Evolutionary conservation across 2,329 filamentous ascomycete genomes (phyloP), one percentile per base, ranked within the genome.

Genomic region (Pochonia chlamydosporia): DNA sequence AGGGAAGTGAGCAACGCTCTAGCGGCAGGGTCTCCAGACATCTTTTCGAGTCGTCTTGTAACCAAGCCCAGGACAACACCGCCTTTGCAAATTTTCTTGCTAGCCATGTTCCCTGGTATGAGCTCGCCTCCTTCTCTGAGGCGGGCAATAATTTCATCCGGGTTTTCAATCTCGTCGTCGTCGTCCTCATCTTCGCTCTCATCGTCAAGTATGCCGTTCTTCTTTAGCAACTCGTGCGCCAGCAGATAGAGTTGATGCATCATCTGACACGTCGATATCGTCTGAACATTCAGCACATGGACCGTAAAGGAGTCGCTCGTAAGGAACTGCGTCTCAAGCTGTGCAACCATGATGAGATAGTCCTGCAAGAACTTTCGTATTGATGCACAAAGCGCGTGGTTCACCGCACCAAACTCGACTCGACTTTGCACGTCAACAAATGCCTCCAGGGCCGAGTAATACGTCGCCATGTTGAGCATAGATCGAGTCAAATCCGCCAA

Each of bases 1-100:
- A 99, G 69, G 3, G 84, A 85, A 10, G 89, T 93, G 10, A 99
- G 75, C 18, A 99, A 69, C 21, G 84, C 80, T 52, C 89, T 81
- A 81, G 93, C 91, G 1, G 89, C 86, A 4, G 93, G 93, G 61
- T 99, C 93, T 40, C 93, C 93, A 1, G 92, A 93, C 81, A 96
- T 92, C 13, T 86, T 84, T 55, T 93, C 87, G 8, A 97, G 71
- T 43, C 92, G 79, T 60, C 85, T 85, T 2, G 90, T 95, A 47
- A 99, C 79, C 25, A 97, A 70, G 1, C 89, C 87, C 2, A 99
- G 76, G n/a, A 96, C 89, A 52, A 90, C 87, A 3, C 93, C 93
- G n/a, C 93, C 93, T 70, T 96, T 97, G 73, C 89, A 97, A 26
- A 95, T 85, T 63, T 91, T 96, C 67, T 95, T 95, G 39, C 82